Evolutionary conservation across 495 filamentous ascomycete species (phyloP).

Genomic region (Penicillium angulare): DNA sequence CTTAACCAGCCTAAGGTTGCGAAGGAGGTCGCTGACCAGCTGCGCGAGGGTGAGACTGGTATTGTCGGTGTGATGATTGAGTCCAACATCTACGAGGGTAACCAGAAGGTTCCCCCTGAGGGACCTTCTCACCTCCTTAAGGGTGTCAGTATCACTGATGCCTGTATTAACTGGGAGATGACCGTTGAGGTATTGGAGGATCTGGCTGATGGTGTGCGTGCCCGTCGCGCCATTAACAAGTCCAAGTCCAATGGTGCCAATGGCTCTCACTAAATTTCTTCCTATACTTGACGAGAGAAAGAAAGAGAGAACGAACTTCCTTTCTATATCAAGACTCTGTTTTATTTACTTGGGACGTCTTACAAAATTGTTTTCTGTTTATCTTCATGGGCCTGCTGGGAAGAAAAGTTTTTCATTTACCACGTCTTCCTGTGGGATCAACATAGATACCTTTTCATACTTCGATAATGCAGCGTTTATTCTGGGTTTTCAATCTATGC

Average conservation of each 20-base stretch:
- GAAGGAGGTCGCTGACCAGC: conserved; percentile 74
- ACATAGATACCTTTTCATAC: conserved; percentile 20
- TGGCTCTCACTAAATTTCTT: conserved; percentile 25
- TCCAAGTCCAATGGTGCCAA: conserved; percentile 33
- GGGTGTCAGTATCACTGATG: conserved; percentile 96
- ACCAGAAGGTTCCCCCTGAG: conserved; percentile 88
- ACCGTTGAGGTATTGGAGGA: conserved; percentile 84
- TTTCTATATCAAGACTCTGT: neutral
- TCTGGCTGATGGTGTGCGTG: conserved; percentile 80
- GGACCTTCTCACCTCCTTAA: conserved; percentile 77
- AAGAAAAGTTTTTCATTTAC: neutral
- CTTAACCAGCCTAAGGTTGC: conserved; percentile 92
- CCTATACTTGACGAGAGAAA: too few species aligned
- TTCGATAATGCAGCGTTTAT: conserved; percentile 4
- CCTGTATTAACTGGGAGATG: conserved; percentile 91
- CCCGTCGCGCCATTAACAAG: conserved; percentile 54
- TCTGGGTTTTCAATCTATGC: neutral
- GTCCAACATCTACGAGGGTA: conserved; percentile 93
- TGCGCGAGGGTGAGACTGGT: conserved; percentile 79
- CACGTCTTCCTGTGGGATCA: conserved; percentile 5
- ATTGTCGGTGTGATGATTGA: conserved; percentile 99
- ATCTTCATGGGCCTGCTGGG: neutral
- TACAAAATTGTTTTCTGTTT: conserved; percentile 3
- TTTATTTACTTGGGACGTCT: neutral
- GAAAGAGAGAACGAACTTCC: neutral